Conservation (phyloP, 805 yeast species). For the Kazachstania bromeliacearum region DNA sequence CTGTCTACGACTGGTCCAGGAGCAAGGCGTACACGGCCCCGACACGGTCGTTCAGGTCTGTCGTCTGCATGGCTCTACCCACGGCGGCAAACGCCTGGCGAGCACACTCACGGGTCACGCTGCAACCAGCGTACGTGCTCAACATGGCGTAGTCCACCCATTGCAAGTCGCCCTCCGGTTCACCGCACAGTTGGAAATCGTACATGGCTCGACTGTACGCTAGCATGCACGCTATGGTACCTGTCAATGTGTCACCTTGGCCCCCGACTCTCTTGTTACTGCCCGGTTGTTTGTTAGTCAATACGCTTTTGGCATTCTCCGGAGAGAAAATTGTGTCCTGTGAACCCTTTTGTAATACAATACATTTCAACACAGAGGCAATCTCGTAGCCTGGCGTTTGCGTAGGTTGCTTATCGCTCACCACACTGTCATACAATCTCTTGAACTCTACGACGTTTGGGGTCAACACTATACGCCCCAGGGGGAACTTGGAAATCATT, state of each 20-base stretch:
- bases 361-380: conserved; percentile 20
- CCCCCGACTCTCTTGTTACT: conserved; percentile 84
- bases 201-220: conserved; percentile 72
- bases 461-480: conserved; percentile 59
- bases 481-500: conserved; percentile 40
- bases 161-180: conserved; percentile 28
- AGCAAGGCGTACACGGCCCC: conserved; percentile 50
- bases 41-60: conserved; percentile 63
- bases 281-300: conserved; percentile 46
- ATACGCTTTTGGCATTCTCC: conserved; percentile 32
- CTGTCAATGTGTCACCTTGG: conserved; percentile 90
- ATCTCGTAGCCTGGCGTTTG: conserved; percentile 8
- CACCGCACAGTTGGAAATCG: conserved; percentile 50
- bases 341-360: conserved; percentile 56
- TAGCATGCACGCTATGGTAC: conserved; percentile 70
- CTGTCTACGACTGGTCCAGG: conserved; percentile 14
- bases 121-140: conserved; percentile 65
- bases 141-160: conserved; percentile 33
- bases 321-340: conserved; percentile 45
- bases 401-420: conserved; percentile 23
- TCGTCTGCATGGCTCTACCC: conserved; percentile 78
- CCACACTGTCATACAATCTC: conserved; percentile 47
- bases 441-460: conserved; percentile 85
- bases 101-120: conserved; percentile 58
- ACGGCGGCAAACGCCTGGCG: conserved; percentile 51